Evolutionary conservation across 2,329 filamentous ascomycete species (phyloP).

Genomic region (Alternaria ventricosa): DNA sequence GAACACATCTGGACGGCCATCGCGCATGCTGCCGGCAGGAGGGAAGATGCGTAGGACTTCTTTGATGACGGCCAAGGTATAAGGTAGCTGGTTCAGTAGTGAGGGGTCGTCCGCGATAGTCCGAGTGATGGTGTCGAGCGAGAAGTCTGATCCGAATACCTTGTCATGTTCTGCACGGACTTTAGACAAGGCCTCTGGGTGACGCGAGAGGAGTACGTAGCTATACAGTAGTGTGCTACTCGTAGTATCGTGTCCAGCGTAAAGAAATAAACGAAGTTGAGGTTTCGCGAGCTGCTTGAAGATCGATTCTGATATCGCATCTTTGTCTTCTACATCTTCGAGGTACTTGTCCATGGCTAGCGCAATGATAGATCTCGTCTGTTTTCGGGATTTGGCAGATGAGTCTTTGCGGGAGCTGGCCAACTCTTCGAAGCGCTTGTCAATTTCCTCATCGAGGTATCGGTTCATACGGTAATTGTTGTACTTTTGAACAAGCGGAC

Average conservation of each 20-base stretch:
- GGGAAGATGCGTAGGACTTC: constrained; percentile 44
- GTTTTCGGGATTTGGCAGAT: neutral
- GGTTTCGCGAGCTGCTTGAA: constrained; percentile 25
- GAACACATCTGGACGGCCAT: neutral
- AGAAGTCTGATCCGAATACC: constrained; percentile 32
- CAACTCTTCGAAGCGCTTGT: constrained; percentile 21
- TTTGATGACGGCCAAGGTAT: constrained; percentile 44
- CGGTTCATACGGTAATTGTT: constrained; percentile 17
- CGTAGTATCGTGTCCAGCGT: constrained; percentile 42
- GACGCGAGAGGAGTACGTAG: constrained; percentile 24
- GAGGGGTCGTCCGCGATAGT: constrained; percentile 16
- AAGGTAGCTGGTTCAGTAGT: constrained; percentile 34
- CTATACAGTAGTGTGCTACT: constrained; percentile 35
- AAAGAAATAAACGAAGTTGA: constrained; percentile 41
- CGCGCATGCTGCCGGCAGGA: constrained; percentile 35
- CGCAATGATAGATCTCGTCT: constrained; percentile 1
- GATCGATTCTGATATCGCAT: constrained; percentile 1
- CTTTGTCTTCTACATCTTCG: constrained; percentile 4
- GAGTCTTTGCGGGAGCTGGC: neutral
- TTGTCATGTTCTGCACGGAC: constrained; percentile 37
- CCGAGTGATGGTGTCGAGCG: neutral
- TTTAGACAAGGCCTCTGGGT: constrained; percentile 28
- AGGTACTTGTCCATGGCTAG: constrained; percentile 13
- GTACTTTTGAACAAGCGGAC: constrained; percentile 15
- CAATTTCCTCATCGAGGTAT: constrained; percentile 19